Percentiles rank a stretch among this genome's conserved stretches.
Conservation (phyloP, 2,329 filamentous ascomycete genomes). For the Penicillium sp. region DNA sequence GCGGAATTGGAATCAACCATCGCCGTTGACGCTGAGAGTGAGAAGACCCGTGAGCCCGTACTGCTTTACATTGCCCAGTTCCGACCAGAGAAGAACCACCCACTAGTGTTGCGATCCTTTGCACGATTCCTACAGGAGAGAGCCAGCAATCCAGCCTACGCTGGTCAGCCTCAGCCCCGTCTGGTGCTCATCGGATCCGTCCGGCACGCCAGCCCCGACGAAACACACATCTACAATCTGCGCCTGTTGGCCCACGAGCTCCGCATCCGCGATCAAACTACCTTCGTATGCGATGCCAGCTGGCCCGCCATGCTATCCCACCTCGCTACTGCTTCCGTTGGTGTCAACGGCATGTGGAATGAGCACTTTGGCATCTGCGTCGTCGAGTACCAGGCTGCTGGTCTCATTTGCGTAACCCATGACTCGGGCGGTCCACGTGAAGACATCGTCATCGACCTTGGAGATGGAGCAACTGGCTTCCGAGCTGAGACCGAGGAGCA, state of each 20-base stretch:
- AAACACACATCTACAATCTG: slow-evolving; percentile 75
- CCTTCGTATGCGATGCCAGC: slow-evolving; percentile 85
- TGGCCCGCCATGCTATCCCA: slow-evolving; percentile 85
- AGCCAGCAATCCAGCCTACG: slow-evolving; percentile 52
- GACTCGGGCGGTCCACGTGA: slow-evolving; percentile 88
- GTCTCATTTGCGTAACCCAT: slow-evolving; percentile 89
- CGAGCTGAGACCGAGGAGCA: slow-evolving; percentile 76
- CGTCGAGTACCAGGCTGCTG: slow-evolving; percentile 96
- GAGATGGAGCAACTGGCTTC: slow-evolving; percentile 81
- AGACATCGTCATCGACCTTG: slow-evolving; percentile 83
- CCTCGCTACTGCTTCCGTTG: slow-evolving; percentile 74
- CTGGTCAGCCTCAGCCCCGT: slow-evolving; percentile 51
- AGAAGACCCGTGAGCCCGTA: slow-evolving; percentile 67
- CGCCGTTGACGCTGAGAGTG: slow-evolving; percentile 68
- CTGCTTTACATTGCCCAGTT: slow-evolving; percentile 97
- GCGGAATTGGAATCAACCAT: slow-evolving; percentile 76
- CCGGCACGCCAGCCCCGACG: slow-evolving; percentile 62
- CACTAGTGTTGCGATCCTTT: slow-evolving; percentile 82
- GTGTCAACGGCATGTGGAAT: slow-evolving; percentile 99
- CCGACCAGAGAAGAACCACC: slow-evolving; percentile 94
- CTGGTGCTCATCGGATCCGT: slow-evolving; percentile 90
- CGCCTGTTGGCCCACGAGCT: slow-evolving; percentile 84
- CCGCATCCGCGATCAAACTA: slow-evolving; percentile 76
- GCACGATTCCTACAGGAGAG: slow-evolving; percentile 67
- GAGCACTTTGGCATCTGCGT: slow-evolving; percentile 99